phyloP scores from a whole-genome alignment of 2,329 filamentous ascomycete species.

The Saccharata proteae region DNA sequence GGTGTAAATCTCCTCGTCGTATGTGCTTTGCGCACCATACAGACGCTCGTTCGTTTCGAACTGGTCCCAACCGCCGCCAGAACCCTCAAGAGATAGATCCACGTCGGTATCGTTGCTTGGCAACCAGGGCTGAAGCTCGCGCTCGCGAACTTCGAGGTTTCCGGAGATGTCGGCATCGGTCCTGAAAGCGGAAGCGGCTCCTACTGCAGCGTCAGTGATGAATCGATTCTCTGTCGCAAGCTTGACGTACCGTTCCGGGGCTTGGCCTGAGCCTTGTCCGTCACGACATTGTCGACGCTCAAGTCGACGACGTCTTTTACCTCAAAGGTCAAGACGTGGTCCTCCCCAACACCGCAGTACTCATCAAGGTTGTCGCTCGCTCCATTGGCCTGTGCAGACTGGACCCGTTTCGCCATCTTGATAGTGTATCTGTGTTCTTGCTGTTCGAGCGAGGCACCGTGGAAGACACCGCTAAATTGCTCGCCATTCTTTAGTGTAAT shows the following conservation, averaged over 20 bases:
- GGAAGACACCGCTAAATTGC: constrained; percentile 49
- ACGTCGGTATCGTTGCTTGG: constrained; percentile 48
- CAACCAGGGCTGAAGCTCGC: constrained; percentile 71
- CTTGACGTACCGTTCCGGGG: constrained; percentile 48
- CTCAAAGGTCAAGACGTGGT: constrained; percentile 47
- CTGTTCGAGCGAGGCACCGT: constrained; percentile 40
- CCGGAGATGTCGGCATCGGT: constrained; percentile 85
- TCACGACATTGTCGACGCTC: constrained; percentile 39
- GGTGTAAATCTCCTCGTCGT: constrained; percentile 91
- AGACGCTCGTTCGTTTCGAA: constrained; percentile 80
- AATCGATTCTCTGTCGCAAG: neutral
- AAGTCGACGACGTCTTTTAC: constrained; percentile 48
- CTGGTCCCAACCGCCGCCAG: constrained; percentile 64
- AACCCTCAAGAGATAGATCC: constrained; percentile 60
- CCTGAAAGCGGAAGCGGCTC: constrained; percentile 57
- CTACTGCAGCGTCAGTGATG: constrained; percentile 30
- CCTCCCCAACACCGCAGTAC: constrained; percentile 35
- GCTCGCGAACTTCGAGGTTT: constrained; percentile 54
- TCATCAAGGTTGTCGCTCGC: constrained; percentile 26
- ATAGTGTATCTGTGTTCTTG: constrained; percentile 44
- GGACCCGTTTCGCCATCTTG: constrained; percentile 52
- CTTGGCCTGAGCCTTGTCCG: constrained; percentile 39
- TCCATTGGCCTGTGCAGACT: constrained; percentile 34
- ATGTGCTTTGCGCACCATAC: constrained; percentile 80
- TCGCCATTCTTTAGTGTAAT: constrained; percentile 50